Percentiles rank a stretch among this genome's conserved stretches.
phyloP scores from a whole-genome alignment of 331 rosid species.

The Quercus phellos region DNA sequence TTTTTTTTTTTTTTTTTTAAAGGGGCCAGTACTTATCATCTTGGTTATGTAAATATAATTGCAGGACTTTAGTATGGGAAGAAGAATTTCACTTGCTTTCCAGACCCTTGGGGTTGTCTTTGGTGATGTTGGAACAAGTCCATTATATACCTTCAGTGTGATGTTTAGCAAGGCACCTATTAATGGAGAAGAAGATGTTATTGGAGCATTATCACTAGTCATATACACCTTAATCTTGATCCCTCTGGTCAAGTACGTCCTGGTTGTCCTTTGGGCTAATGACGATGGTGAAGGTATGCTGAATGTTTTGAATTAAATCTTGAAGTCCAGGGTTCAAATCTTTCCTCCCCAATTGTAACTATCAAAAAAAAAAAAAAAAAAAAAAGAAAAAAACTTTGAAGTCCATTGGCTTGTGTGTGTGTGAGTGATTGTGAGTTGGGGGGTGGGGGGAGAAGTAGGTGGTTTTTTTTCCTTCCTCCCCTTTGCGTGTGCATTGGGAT shows the following conservation, averaged over 20 bases:
- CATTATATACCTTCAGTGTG: slow-evolving; percentile 87
- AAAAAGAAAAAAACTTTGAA: no score
- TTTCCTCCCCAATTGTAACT: no score
- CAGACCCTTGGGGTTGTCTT: slow-evolving; percentile 98
- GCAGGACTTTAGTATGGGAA: slow-evolving; percentile 76
- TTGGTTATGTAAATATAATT: slow-evolving; percentile 16
- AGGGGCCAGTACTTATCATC: not conserved
- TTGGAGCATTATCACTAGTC: slow-evolving; percentile 90
- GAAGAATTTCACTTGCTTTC: slow-evolving; percentile 63
- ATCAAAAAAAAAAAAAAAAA: no score
- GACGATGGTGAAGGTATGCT: slow-evolving; percentile 92
- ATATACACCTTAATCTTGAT: slow-evolving; percentile 88
- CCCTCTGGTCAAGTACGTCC: slow-evolving; percentile 85
- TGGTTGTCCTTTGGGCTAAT: slow-evolving; percentile 92
- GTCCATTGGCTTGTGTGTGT: no score
- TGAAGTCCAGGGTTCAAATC: not conserved
- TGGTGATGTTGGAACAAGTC: slow-evolving; percentile 99
- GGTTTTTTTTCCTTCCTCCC: not conserved
- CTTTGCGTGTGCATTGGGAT: not conserved
- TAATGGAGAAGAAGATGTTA: slow-evolving; percentile 72
- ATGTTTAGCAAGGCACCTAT: slow-evolving; percentile 94
- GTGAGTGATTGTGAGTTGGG: not conserved
- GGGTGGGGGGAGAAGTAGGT: not conserved
- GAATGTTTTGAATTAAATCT: slow-evolving; percentile 4
- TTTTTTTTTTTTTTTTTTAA: not conserved